Base-by-base conservation (phyloP, 768 basidiomycete species). In the Psilocybe azurescens region DNA sequence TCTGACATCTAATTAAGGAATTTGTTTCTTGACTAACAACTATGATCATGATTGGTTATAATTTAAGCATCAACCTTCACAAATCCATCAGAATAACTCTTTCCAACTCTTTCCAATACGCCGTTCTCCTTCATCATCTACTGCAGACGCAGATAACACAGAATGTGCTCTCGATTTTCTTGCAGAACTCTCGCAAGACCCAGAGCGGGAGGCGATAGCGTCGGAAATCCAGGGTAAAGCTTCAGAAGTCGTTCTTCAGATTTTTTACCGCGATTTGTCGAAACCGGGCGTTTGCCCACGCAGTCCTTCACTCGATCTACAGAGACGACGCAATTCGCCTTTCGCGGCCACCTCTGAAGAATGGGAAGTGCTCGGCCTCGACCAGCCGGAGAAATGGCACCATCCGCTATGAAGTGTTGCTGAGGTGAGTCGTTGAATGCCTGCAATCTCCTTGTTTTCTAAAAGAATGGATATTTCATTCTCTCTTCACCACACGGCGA, bases 291-390 rank as follows among this genome's bases (percentile, higher is more conserved):
- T 39, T 39, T 39, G 56, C 47, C 47, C 33, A 48, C 50, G 63
- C 69, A 90, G 93, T 90, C 14, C 76, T 94, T n/a, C 89, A 87
- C 70, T 91, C 90, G 29, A 94, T 94, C 67, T 94, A 94, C 68
- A 92, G 91, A 46, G 86, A 89, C 8, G 77, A 84, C 41, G 80
- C 88, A 11, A 78, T 94, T 39, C 79, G 77, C n/a, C 72, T 86
- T 32, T 93, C 88, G 86, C 77, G 73, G 53, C 78, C 81, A 30
- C 66, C 78, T 29, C 57, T 67, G 63, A 59, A 65, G 60, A 58
- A 69, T 63, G 64, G 69, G 16, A 64, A 64, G 30, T 57, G 54
- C 6, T 52, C 70, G 39, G 56, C 56, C 49, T 63, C 41, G 60
- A 53, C 3, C 9, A 39, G 53, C 58, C 55, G 57, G 16, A 60